Percentiles rank a stretch among this genome's conserved stretches.
Evolutionary conservation across 768 basidiomycete genomes (phyloP).

Genomic region (Russula dissimulans): DNA sequence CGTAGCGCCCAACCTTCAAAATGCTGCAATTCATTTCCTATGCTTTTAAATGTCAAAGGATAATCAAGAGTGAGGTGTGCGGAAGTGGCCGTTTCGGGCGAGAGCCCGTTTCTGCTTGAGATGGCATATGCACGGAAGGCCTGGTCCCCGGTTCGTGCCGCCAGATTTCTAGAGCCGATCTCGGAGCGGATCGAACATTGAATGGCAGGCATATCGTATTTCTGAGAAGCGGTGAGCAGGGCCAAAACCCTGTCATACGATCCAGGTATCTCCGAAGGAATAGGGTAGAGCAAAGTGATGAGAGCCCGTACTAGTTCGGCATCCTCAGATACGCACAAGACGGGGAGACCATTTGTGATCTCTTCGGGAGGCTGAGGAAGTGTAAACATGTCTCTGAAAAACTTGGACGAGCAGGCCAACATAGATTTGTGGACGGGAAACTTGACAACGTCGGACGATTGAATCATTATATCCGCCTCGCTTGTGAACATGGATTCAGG

Average conservation of each 20-base stretch:
- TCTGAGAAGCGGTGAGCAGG: slow-evolving; percentile 16
- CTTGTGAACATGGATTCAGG: neutral
- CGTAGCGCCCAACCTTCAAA: neutral
- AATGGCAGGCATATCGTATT: slow-evolving; percentile 21
- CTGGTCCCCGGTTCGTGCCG: no score
- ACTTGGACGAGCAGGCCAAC: neutral
- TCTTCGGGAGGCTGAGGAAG: slow-evolving; percentile 4
- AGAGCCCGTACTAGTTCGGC: neutral
- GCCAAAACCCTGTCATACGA: neutral
- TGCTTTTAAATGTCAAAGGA: neutral
- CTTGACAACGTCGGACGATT: slow-evolving; percentile 1
- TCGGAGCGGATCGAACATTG: neutral
- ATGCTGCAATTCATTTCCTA: neutral
- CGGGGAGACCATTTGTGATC: neutral
- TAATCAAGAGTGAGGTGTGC: neutral
- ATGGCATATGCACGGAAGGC: neutral
- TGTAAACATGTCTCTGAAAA: slow-evolving; percentile 16
- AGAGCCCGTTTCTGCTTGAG: neutral
- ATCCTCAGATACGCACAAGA: slow-evolving; percentile 2
- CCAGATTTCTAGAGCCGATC: neutral
- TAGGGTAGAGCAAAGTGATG: slow-evolving; percentile 8
- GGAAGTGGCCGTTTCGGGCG: neutral
- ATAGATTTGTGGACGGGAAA: slow-evolving; percentile 12
- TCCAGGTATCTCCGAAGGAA: neutral
- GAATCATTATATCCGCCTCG: neutral